These are phyloP conservation scores for Tagetes erecta DNA, from an alignment of 129 eudicot species.

Conservation along the genomic window DNA sequence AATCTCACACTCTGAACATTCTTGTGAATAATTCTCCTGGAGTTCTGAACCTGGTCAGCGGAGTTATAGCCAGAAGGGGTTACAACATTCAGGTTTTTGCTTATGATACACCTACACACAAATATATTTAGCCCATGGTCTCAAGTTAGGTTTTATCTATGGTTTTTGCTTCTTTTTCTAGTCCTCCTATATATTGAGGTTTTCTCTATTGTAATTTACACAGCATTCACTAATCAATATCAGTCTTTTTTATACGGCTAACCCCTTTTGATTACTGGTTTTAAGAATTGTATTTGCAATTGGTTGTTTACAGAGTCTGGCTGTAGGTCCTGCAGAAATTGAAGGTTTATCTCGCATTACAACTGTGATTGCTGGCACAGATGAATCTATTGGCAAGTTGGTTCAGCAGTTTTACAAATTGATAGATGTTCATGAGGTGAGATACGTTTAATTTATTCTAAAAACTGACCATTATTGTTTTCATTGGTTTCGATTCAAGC, in stretches of 20 bases:
- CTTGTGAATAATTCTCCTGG: slow-evolving; percentile 82
- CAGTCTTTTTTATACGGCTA: not conserved
- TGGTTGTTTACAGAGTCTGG: slow-evolving; percentile 69
- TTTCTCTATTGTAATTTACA: too few relatives aligned
- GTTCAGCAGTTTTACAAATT: slow-evolving; percentile 78
- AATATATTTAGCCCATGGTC: too few relatives aligned
- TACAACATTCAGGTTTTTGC: slow-evolving; percentile 79
- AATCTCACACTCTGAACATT: slow-evolving; percentile 84
- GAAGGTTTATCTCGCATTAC: slow-evolving; percentile 91
- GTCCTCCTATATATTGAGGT: too few relatives aligned
- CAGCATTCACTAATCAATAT: too few relatives aligned
- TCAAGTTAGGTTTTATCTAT: too few relatives aligned
- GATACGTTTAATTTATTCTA: slow-evolving; percentile 7
- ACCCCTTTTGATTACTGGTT: not conserved
- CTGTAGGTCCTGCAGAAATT: slow-evolving; percentile 81
- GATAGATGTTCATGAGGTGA: slow-evolving; percentile 86
- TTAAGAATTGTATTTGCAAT: slow-evolving; percentile 16
- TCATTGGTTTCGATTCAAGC: not conserved
- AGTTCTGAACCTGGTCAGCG: slow-evolving; percentile 81
- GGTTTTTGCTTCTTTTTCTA: too few relatives aligned
- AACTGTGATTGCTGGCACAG: slow-evolving; percentile 88
- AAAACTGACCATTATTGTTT: slow-evolving; percentile 8
- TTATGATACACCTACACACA: not conserved
- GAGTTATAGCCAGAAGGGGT: slow-evolving; percentile 86
- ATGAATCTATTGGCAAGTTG: slow-evolving; percentile 71